Evolutionary conservation across 164 flowering plant species (phyloP).

Genomic region (Sextonia rubra): DNA sequence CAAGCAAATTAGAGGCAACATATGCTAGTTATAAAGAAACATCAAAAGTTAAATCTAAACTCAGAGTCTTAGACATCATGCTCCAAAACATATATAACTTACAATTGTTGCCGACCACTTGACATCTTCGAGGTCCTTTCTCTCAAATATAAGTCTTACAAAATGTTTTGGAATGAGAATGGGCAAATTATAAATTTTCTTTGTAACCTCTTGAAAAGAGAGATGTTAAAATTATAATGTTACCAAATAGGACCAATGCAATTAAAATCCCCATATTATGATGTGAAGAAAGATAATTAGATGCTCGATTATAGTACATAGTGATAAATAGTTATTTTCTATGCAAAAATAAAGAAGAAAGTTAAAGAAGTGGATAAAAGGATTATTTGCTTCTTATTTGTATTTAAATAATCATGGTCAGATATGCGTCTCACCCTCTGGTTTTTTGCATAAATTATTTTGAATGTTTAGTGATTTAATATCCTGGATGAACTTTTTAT

Average conservation of each 20-base stretch:
- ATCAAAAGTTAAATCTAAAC: not conserved
- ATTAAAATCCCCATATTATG: no score
- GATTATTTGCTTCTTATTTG: not conserved
- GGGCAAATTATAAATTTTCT: not conserved
- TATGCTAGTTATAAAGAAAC: not conserved
- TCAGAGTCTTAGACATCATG: not conserved
- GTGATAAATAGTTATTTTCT: not conserved
- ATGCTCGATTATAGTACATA: not conserved
- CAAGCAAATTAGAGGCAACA: not conserved
- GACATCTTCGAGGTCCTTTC: constrained; percentile 43
- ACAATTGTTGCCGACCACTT: constrained; percentile 62
- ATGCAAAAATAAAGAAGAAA: no score
- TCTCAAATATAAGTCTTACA: constrained; percentile 45
- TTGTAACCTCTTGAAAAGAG: not conserved
- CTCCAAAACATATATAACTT: constrained; percentile 23
- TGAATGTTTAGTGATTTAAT: not conserved
- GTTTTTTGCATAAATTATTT: no score
- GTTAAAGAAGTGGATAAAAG: not conserved
- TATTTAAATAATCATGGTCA: not conserved
- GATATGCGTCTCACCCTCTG: not conserved
- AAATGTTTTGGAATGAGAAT: constrained; percentile 28
- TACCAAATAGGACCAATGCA: not conserved
- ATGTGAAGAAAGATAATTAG: not conserved
- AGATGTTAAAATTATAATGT: no score
- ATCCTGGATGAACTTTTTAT: not conserved